Base-by-base conservation (phyloP, 805 yeast genomes). In the Yarrowia porcina region DNA sequence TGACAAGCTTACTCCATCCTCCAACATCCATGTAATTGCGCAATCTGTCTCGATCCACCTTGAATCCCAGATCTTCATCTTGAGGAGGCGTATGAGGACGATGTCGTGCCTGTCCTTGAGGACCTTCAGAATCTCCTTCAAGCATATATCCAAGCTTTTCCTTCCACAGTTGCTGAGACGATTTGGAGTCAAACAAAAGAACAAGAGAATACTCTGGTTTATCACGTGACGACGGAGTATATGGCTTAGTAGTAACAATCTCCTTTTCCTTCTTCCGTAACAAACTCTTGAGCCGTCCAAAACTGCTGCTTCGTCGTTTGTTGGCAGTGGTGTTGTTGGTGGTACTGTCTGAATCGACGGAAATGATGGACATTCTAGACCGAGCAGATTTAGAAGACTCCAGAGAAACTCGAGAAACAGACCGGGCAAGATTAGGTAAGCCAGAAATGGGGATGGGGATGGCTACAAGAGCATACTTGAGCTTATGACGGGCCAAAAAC, bases 21-120 rank as follows among this genome's bases (percentile, higher is more conserved):
- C 57, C 57, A 10, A 35, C 41, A 6, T 49, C 57, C 41, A 49
- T 49, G 28, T 35, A 33, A 6, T 15, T 33, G 11, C 57, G 41
- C 30, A 49, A 30, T 15, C 25, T 21, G 15, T 49, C 41, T 49
- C 57, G 18, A 13, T 49, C 57, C 32, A 49, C 41, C 23, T 49
- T 49, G 57, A 35, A 33, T n/a, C 41, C 41, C 20, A 35, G n/a
- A 11, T 21, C 41, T 6, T 49, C 57, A 32, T 49, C 57, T 20
- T 32, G 41, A 4, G 57, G 57, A n/a, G 57, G 57, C 32, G 57
- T 49, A 15, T 49, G 57, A 3, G 57, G 57, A n/a, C 57, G 17
- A 17, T 44, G 50, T 1, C 50, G 50, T 10, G 50, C 27, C n/a
- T 17, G 11, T 12, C 12, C 32, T 10, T 20, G 49, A n/a, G 49